Base-by-base conservation (phyloP, 768 basidiomycete genomes). In the Lactarius deliciosus region DNA sequence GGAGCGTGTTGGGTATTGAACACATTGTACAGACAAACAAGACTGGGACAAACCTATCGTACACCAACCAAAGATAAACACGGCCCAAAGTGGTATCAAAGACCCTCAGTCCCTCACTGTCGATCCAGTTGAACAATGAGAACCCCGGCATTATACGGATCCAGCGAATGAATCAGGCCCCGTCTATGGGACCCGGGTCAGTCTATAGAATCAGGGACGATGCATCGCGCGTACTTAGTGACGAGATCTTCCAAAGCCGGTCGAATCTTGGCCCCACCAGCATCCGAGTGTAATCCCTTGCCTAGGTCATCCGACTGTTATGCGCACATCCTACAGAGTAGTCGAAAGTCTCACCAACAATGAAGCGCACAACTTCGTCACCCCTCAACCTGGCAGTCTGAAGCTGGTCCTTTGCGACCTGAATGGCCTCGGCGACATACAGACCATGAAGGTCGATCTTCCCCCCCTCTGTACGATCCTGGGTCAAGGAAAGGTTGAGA, bases 401-500 rank as follows among this genome's bases (percentile, higher is more conserved):
- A n/a, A 63, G 11, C 28, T 53, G 28, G n/a, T n/a, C 45, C n/a
- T 15, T 58, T n/a, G 61, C 60, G 4, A 32, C 36, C 11, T 20
- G 11, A 18, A 63, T 20, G 3, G 65, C 65, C 16, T 66, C 65
- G 10, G 11, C 0, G 10, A 66, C 61, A 18, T 20, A 15, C 61
- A 66, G 58, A 3, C 61, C 65, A 9, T 66, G 65, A 11, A 63
- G 47, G 57, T 66, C 65, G 10, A 66, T 15, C 47, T 2, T 53
- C 25, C 61, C 55, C 8, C 38, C n/a, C 4, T 30, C 5, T 7
- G 2, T 16, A 34, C 47, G 34, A 32, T 18, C 25, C 66, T 68
- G 22, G 7, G 41, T 36, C 28, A 20, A 1, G 20, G 22, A 50
- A 13, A 61, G 8, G 25, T 28, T 38, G 38, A 63, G 61, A 5